phyloP scores from a whole-genome alignment of 176 grass and related monocot genomes.

The Themeda triandra region DNA sequence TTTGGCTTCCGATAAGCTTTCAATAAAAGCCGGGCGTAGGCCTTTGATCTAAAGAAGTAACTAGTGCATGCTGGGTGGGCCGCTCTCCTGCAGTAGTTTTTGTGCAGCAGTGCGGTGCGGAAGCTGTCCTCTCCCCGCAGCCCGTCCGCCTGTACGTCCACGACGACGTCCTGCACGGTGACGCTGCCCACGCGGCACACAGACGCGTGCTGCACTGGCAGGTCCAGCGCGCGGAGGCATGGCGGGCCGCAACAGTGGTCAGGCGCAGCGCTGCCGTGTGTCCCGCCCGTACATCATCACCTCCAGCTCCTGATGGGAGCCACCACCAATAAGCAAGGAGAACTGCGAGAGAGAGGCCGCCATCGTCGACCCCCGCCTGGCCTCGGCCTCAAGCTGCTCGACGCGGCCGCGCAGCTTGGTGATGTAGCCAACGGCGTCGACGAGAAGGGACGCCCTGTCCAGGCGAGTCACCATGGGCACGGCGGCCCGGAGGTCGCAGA shows the following conservation, averaged over 20 bases:
- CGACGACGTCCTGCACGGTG: slow-evolving; percentile 41
- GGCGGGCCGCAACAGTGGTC: not conserved
- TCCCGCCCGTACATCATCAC: slow-evolving; percentile 21
- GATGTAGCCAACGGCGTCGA: slow-evolving; percentile 49
- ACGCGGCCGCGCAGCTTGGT: slow-evolving; percentile 32
- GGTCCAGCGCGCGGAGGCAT: slow-evolving; percentile 34
- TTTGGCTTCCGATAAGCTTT: no score
- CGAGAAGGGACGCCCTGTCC: slow-evolving; percentile 58
- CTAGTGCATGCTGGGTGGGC: no score
- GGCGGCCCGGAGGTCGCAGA: slow-evolving; percentile 43
- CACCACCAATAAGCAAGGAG: no score
- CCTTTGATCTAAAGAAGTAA: no score
- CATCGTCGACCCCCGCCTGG: not conserved
- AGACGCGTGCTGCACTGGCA: no score
- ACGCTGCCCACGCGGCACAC: slow-evolving; percentile 25
- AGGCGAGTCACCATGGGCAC: slow-evolving; percentile 52
- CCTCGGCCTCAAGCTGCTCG: slow-evolving; percentile 21
- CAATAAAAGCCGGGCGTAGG: no score
- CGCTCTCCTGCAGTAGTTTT: not conserved
- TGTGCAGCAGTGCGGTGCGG: slow-evolving; percentile 30
- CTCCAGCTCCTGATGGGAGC: not conserved
- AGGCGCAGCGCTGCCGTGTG: not conserved
- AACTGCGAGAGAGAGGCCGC: not conserved
- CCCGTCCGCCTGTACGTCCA: slow-evolving; percentile 14
- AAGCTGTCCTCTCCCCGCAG: slow-evolving; percentile 18